Conservation (phyloP, 2,329 filamentous ascomycete species). For the Epichloe uncinata region DNA sequence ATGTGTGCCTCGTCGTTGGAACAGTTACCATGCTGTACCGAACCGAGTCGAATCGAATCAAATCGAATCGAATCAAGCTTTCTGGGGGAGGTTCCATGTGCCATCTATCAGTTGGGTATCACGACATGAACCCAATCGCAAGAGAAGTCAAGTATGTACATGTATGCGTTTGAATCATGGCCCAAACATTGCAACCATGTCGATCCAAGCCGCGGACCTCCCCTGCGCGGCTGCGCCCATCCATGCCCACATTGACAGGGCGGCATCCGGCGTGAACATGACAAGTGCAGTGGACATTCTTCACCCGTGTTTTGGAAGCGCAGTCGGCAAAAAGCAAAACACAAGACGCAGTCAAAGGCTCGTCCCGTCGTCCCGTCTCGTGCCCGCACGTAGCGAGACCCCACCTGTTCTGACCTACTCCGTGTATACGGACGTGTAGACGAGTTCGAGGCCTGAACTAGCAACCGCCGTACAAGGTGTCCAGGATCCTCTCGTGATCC, state of each 20-base stretch:
- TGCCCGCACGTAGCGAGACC: no score
- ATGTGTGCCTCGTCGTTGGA: no score
- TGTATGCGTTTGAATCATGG: background rate
- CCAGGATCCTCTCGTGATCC: no score
- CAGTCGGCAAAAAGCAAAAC: background rate
- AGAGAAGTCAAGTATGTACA: background rate
- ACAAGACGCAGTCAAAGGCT: background rate
- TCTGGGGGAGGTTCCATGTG: background rate
- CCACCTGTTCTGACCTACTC: no score
- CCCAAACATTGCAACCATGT: background rate
- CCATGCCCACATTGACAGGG: background rate
- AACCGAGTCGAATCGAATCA: background rate
- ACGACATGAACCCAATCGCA: constrained; percentile 4
- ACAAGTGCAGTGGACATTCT: background rate
- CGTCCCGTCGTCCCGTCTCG: background rate
- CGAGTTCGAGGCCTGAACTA: background rate
- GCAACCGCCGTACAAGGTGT: background rate
- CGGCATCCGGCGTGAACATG: background rate
- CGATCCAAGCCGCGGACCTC: background rate
- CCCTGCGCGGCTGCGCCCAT: no score
- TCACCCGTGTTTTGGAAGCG: background rate
- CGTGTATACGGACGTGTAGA: no score
- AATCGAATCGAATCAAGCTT: background rate
- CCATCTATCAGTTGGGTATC: background rate
- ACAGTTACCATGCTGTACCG: background rate